Evolutionary conservation across 768 basidiomycete genomes (phyloP), one percentile per base, ranked within the genome.

Genomic region (Hericium alpestre): DNA sequence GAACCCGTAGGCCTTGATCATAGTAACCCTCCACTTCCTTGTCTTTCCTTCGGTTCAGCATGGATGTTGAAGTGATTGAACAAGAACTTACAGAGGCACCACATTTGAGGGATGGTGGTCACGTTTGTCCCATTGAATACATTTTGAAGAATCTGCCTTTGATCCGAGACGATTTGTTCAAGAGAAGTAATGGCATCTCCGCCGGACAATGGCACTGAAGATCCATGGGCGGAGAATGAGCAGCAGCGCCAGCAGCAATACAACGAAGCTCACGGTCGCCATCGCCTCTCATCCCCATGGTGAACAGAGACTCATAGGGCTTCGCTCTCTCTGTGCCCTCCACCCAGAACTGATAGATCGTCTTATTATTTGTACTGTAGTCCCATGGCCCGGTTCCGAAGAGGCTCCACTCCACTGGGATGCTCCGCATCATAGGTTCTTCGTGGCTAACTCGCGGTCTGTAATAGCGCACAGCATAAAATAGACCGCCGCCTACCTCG

Each of bases 371-470:
- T 13, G 68, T 71, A 39, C 69, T 73, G 64, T 82, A 86, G 64
- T 87, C 80, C 84, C 85, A 89, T 0, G 71, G 61, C 1, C 86
- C 85, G 8, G 65, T 64, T 2, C 79, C 82, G 57, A 80, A 79
- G 11, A 79, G 65, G 58, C 68, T 73, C 75, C 83, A 88, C 65
- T 87, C 84, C 58, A 78, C 75, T 4, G 86, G 84, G 2, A 80
- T 82, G 38, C 83, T 82, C 20, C 85, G 79, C 74, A 82, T 80
- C 82, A 87, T 86, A 9, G 86, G 86, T 63, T 88, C 86, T 66
- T 87, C 80, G 65, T 86, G 83, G 67, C 80, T 79, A 47, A 39
- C n/a, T 3, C 20, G 46, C 37, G 25, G 8, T 51, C 8, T 6
- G 22, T 2, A 46, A 5, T 6, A 20, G 40, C 13, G 39, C 18